Evolutionary conservation across 257 asterid species (phyloP).

Genomic region (Solanum sejunctum): DNA sequence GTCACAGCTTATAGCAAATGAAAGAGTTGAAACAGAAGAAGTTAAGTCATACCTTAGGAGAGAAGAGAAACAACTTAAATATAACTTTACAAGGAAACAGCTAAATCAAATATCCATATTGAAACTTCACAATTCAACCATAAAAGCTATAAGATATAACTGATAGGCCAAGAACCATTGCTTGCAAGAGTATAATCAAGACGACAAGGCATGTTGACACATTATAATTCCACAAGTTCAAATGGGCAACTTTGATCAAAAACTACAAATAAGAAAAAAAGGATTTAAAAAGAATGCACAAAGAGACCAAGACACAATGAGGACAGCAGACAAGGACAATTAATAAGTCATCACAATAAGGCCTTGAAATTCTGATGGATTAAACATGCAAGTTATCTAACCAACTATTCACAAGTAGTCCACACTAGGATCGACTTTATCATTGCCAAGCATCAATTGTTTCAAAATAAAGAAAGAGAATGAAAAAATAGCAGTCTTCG

Average conservation of each 20-base stretch:
- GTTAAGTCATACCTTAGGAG: not conserved
- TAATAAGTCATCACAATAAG: not conserved
- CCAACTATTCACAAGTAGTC: not conserved
- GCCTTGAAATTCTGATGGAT: not conserved
- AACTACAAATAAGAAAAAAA: not conserved
- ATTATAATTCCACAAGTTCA: not conserved
- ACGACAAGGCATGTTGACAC: not conserved
- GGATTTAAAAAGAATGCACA: not conserved
- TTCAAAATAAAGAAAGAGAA: not conserved
- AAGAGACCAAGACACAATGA: not conserved
- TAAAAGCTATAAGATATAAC: not conserved
- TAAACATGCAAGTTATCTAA: not conserved
- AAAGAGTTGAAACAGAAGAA: not conserved
- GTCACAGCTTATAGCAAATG: not conserved
- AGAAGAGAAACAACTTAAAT: not conserved
- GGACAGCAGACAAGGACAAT: not conserved
- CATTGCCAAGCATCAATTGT: not conserved
- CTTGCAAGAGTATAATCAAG: not conserved
- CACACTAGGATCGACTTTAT: not conserved
- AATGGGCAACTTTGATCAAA: not conserved
- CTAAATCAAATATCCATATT: not conserved
- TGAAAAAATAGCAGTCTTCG: not conserved
- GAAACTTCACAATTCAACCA: not conserved
- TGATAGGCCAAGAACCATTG: not conserved
- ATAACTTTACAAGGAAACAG: not conserved